These are phyloP conservation scores for Geranium incanum DNA, from an alignment of 441 rosid species.

Conservation along the genomic window DNA sequence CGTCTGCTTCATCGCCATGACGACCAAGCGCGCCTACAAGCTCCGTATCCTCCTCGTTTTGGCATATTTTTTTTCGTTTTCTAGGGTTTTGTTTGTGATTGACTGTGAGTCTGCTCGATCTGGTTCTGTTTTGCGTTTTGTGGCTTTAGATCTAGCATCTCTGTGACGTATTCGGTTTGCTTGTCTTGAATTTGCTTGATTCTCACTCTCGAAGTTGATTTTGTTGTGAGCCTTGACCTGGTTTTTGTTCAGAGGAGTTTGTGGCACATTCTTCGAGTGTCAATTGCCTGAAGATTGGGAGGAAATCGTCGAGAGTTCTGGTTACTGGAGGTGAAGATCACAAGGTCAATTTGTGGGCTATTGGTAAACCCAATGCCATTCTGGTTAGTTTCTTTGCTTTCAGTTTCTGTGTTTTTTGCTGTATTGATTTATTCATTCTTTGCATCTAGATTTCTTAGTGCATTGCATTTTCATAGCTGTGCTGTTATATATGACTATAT, in stretches of 20 bases:
- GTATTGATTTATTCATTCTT: background rate
- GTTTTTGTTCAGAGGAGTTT: conserved; percentile 67
- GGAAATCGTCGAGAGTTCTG: conserved; percentile 88
- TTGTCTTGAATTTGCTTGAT: conserved; percentile 21
- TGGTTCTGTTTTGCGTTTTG: background rate
- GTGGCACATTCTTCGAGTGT: conserved; percentile 94
- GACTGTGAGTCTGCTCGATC: background rate
- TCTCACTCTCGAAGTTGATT: conserved; percentile 17
- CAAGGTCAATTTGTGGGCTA: conserved; percentile 97
- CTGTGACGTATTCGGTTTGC: background rate
- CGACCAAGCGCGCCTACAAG: conserved; percentile 98
- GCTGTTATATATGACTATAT: background rate
- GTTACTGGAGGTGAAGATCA: conserved; percentile 98
- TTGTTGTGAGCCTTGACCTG: conserved; percentile 43
- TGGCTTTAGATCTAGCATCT: conserved; percentile 16
- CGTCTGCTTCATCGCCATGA: conserved; percentile 42
- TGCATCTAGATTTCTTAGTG: background rate
- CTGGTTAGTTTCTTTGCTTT: conserved; percentile 46
- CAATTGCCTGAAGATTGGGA: conserved; percentile 94
- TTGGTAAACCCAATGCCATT: conserved; percentile 95
- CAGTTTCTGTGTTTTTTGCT: background rate
- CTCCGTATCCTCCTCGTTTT: conserved; percentile 76
- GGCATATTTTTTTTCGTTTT: background rate
- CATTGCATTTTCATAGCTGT: background rate
- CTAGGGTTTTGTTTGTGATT: background rate